Evolutionary conservation across 805 yeast species (phyloP), one percentile per base, ranked within the genome.

Genomic region (Teunomyces gatunensis): DNA sequence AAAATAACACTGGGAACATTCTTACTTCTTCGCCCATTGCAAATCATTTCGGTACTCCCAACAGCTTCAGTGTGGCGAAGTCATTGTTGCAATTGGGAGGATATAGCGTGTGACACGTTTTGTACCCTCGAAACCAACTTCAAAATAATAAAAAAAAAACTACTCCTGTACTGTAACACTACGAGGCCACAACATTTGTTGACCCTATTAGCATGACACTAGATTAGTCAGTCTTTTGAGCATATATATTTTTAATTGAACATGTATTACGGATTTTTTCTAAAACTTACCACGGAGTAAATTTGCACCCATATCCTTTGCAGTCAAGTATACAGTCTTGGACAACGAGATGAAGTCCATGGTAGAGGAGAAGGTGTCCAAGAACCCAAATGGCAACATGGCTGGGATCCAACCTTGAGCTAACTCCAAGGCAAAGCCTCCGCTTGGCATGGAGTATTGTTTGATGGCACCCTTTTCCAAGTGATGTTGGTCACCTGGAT

Each of bases 401-500:
- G 92, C 85, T 30, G 99, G 98, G 55, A 94, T 89, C 96, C 96
- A 94, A 50, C 99, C 99, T 73, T 92, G 98, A 6, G 99, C 99
- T 60, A 92, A 77, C 66, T 94, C 99, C 54, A 94, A 73, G 9
- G 99, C 97, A 68, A 84, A 94, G 0, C 87, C 76, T 32, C 86
- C 96, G 27, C 79, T 66, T 1, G 88, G 85, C 96, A 94, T 89
- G 23, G 82, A 56, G 67, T 94, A 94, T 69, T 94, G 99, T 69
- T 88, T 89, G 56, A 81, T 79, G 39, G 64, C 54, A 30, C 97
- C 97, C 63, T 80, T 85, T 35, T 59, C 65, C 64, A 92, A 75
- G 63, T 85, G 92, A 65, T 94, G 95, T 53, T 81, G 83, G 60
- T 87, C 89, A 42, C 99, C 99, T 1, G 99, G 96, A 15, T 63